These are phyloP conservation scores for Amauroascus niger DNA, from an alignment of 2,329 filamentous ascomycete species.

Conservation along the genomic window DNA sequence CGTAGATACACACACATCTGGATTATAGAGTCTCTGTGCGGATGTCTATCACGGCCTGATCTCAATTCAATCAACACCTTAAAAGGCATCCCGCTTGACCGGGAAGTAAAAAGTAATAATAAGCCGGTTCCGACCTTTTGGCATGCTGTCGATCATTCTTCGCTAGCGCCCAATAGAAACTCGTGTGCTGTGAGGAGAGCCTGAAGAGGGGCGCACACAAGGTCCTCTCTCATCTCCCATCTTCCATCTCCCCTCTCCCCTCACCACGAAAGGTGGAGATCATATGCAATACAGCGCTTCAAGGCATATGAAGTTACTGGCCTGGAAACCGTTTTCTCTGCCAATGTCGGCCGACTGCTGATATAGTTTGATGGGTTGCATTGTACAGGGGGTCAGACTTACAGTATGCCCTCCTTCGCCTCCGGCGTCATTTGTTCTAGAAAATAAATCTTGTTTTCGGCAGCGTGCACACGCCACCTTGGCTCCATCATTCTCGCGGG, in stretches of 20 bases:
- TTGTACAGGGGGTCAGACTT: background rate
- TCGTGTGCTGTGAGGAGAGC: background rate
- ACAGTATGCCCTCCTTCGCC: background rate
- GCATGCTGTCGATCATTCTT: background rate
- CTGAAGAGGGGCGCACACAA: background rate
- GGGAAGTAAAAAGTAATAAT: background rate
- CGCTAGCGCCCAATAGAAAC: background rate
- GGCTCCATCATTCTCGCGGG: background rate
- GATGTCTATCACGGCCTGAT: background rate
- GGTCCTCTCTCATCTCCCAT: background rate
- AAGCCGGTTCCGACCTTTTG: background rate
- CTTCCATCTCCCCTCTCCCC: too few relatives aligned
- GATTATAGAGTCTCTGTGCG: background rate
- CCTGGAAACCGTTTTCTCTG: background rate
- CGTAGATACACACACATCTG: background rate
- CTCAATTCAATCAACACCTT: background rate
- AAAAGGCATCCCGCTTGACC: background rate
- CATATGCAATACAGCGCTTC: background rate
- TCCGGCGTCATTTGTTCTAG: background rate
- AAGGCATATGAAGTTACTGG: background rate
- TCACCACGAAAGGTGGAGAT: background rate
- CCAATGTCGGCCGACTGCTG: background rate
- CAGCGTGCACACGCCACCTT: background rate
- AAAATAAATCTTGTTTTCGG: background rate
- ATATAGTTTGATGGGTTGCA: slow-evolving; percentile 2